Base-by-base conservation (phyloP, 2,329 filamentous ascomycete species). In the Monosporascus sp. region DNA sequence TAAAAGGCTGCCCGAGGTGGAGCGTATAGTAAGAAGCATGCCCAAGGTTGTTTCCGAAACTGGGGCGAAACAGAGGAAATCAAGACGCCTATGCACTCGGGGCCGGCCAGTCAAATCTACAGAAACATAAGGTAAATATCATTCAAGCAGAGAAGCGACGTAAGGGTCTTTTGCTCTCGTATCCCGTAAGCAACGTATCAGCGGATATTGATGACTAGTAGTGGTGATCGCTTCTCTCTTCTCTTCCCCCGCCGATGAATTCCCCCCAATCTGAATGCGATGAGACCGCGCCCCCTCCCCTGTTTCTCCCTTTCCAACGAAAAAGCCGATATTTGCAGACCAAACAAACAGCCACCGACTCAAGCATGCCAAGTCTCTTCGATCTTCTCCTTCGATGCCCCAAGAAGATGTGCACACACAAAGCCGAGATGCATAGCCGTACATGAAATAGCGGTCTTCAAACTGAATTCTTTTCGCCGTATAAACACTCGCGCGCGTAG, bases 401-500 rank as follows among this genome's bases (percentile, higher is more conserved):
- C 15, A 37, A 22, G 39, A 52, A 44, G 31, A 46, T 31, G 45
- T 47, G 31, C 47, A 46, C 47, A 44, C 37, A 31, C 9, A 43
- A 14, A 24, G 35, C 22, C 37, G 50, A 52, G 35, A 37, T 48
- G 47, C 50, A 52, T 48, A 52, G 41, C 50, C 31, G 43, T 43
- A 47, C 44, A 47, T 24, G 44, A 41, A 46, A 35, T 35, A 35
- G 31, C 27, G 27, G 20, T 37, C 5, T 43, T 43, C 39, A 35
- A 14, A 35, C 11, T 35, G 9, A 18, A 4, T 24, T 11, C n/a
- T 43, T 43, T 20, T 43, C 14, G 39, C 20, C 18, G 39, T 24
- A 24, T 22, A 43, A 20, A 18, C 24, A 38, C 24, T 39, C 50
- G 39, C 38, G 27, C 52, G 43, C 44, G 48, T 57, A 53, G 55